These are phyloP conservation scores for Babesia bigemina DNA, from an alignment of 169 alveolate species.

Conservation along the genomic window DNA sequence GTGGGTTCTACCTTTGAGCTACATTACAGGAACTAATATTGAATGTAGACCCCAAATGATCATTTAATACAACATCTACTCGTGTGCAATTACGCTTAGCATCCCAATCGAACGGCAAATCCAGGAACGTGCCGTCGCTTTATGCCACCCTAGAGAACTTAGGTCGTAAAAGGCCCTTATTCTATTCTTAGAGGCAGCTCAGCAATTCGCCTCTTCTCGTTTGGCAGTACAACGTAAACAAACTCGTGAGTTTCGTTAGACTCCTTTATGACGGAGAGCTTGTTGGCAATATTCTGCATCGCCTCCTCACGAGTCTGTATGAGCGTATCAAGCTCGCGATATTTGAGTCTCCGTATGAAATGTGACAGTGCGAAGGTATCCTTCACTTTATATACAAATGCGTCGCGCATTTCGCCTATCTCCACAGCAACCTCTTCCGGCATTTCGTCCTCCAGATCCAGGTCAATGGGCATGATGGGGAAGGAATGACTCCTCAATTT, in stretches of 20 bases:
- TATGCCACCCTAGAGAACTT: too few relatives aligned
- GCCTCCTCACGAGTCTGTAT: conserved; percentile 6
- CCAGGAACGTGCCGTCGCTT: too few relatives aligned
- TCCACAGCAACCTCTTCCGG: conserved; percentile 3
- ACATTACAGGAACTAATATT: too few relatives aligned
- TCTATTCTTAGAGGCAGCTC: too few relatives aligned
- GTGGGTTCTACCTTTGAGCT: too few relatives aligned
- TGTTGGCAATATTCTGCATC: neutral
- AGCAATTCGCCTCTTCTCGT: too few relatives aligned
- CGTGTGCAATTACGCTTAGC: too few relatives aligned
- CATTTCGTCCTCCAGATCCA: neutral
- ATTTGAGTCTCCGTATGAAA: neutral
- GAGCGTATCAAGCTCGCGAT: neutral
- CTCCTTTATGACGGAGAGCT: neutral
- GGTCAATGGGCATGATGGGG: conserved; percentile 13
- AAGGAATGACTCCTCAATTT: neutral
- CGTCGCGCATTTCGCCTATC: conserved; percentile 7
- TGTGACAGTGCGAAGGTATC: conserved; percentile 1
- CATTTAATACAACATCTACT: too few relatives aligned
- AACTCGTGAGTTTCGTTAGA: neutral
- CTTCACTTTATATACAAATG: neutral
- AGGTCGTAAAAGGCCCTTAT: too few relatives aligned
- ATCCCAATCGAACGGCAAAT: too few relatives aligned
- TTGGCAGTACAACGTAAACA: neutral
- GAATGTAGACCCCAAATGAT: too few relatives aligned